These are phyloP conservation scores for Quercus tomentella DNA, from an alignment of 331 rosid genomes.

Conservation along the genomic window DNA sequence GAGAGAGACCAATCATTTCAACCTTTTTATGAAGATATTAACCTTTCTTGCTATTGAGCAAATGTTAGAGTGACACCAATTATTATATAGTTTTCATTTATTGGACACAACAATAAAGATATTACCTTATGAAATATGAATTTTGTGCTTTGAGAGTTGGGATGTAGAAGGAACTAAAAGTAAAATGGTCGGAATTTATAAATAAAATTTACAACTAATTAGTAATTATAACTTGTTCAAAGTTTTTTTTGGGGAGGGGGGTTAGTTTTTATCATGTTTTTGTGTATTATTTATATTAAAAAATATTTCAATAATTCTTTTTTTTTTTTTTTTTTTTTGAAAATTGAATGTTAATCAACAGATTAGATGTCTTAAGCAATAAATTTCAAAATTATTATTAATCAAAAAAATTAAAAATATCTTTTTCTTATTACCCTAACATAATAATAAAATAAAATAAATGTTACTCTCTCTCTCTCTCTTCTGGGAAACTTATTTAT, in stretches of 20 bases:
- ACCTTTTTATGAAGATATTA: too few relatives aligned
- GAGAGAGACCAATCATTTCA: too few relatives aligned
- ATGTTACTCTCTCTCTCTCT: background rate
- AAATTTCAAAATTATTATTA: too few relatives aligned
- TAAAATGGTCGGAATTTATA: background rate
- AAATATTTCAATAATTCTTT: too few relatives aligned
- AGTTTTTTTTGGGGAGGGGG: background rate
- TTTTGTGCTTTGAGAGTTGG: background rate
- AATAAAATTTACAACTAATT: background rate
- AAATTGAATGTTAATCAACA: too few relatives aligned
- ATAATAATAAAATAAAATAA: background rate
- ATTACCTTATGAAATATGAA: background rate
- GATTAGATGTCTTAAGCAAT: too few relatives aligned
- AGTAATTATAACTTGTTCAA: background rate
- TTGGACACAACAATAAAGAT: background rate
- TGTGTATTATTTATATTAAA: too few relatives aligned
- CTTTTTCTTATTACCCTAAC: too few relatives aligned
- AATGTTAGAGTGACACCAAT: too few relatives aligned
- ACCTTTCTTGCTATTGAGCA: too few relatives aligned
- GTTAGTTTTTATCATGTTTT: background rate
- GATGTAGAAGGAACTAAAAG: background rate
- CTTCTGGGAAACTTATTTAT: background rate
- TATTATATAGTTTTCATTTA: background rate
- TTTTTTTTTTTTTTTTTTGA: too few relatives aligned
- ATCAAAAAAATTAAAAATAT: too few relatives aligned